These are phyloP conservation scores for Coix lacrymajobi DNA, from an alignment of 176 grass and related monocot species.

Conservation along the genomic window DNA sequence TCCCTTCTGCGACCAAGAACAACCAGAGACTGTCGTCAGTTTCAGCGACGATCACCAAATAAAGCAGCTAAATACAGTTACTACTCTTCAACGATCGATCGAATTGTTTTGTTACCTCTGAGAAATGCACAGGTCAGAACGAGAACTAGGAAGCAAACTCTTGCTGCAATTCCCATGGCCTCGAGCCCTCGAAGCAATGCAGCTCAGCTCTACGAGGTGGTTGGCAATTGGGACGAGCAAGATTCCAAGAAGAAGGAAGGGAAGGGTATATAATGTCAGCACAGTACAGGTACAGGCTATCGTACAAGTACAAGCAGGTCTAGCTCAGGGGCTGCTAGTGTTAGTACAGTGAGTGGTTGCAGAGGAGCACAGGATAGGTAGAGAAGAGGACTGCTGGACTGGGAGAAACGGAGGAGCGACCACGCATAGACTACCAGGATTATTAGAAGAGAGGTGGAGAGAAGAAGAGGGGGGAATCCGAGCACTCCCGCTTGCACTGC, in stretches of 20 bases:
- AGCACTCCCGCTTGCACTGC: slow-evolving; percentile 2
- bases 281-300: slow-evolving; percentile 2
- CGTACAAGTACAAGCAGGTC: neutral
- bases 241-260: too few relatives aligned
- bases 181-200: slow-evolving; percentile 12
- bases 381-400: neutral
- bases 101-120: slow-evolving; percentile 33
- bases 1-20: slow-evolving; percentile 21
- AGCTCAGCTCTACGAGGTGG: slow-evolving; percentile 1
- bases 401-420: neutral
- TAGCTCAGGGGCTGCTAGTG: neutral
- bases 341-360: slow-evolving; percentile 25
- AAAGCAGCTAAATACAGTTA: neutral
- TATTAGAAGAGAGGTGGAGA: neutral
- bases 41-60: neutral
- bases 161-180: slow-evolving; percentile 28
- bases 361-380: slow-evolving; percentile 24
- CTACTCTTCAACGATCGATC: neutral
- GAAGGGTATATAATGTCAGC: slow-evolving; percentile 28
- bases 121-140: slow-evolving; percentile 14
- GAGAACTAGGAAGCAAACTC: neutral
- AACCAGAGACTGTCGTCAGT: neutral
- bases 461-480: slow-evolving; percentile 23
- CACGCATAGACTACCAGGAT: slow-evolving; percentile 35
- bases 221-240: neutral